Evolutionary conservation across 371 early-diverging fungal species (phyloP), one percentile per base, ranked within the genome.

Genomic region (Mortierella sp.): DNA sequence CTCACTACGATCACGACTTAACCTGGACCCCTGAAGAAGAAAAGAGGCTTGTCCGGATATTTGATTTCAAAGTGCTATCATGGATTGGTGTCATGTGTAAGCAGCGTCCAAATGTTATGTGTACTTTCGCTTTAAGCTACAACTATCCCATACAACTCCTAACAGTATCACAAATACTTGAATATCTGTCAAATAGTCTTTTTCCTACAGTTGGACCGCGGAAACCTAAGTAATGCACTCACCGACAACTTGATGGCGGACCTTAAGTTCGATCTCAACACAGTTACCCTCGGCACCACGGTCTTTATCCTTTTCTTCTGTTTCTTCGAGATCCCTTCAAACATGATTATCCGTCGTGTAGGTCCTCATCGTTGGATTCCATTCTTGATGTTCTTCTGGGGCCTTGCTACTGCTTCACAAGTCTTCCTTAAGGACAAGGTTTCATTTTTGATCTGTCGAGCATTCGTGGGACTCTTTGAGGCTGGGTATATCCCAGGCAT

Each of bases 321-420:
- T 28, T 2, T 89, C 1, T 84, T 86, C 30, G 83, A 86, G 45
- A 72, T 91, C 3, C 84, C 87, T 1, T 85, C 88, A 54, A 87
- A 85, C 49, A 78, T 88, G 66, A 70, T 90, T 57, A 88, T 86
- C 11, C 88, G 88, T 32, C 79, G 83, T 11, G 71, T 88, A 24
- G 90, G 91, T 24, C 84, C 91, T 9, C 89, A 90, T 62, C 64
- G 84, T 11, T 88, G 88, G 86, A 88, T 91, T 51, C 91, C 91
- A 0, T 78, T 88, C 49, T 68, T 92, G 28, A 91, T 92, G 90
- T 77, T 70, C 28, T 54, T 87, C 28, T 92, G 92, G 92, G 92
- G 90, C 14, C 59, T 88, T 14, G 85, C 87, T 0, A 89, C 90
- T 0, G 89, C 88, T 72, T 77, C 83, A 5, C 88, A 85, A 59